Percentiles rank a stretch among this genome's conserved stretches.
phyloP scores from a whole-genome alignment of 2,329 filamentous ascomycete genomes.

The Ophiostoma fasciatum region DNA sequence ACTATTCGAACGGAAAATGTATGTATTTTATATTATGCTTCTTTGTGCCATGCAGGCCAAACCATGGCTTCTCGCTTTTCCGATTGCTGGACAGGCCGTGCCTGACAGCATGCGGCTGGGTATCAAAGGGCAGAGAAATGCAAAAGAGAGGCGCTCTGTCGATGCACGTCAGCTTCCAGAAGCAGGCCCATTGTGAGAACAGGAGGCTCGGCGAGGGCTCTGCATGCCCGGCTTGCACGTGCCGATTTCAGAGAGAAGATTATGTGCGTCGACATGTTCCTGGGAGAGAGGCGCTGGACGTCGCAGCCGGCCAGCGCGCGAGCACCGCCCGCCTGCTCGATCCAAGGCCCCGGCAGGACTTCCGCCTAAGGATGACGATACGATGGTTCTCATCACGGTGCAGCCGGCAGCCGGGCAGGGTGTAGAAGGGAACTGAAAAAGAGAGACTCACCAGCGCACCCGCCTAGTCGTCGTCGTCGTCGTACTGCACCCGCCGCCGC shows the following conservation, averaged over 20 bases:
- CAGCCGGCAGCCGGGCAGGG: neutral
- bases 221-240: no score
- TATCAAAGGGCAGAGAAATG: no score
- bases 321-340: slow-evolving; percentile 14
- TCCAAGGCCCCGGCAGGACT: slow-evolving; percentile 19
- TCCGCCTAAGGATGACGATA: slow-evolving; percentile 99
- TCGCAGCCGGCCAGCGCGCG: neutral
- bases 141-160: no score
- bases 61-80: no score
- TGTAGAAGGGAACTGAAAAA: neutral
- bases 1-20: no score
- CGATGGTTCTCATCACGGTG: slow-evolving; percentile 62
- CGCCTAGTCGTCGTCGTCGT: slow-evolving; percentile 24
- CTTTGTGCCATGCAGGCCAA: no score
- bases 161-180: no score
- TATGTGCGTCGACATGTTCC: slow-evolving; percentile 25
- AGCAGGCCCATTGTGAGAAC: no score
- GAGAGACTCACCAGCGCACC: slow-evolving; percentile 3
- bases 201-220: no score
- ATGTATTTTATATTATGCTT: no score
- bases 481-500: slow-evolving; percentile 32
- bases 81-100: no score
- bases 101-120: no score
- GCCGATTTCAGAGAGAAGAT: slow-evolving; percentile 41
- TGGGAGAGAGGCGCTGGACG: neutral